Conservation (phyloP, 768 basidiomycete species). For the Rhizopogon sp. region DNA sequence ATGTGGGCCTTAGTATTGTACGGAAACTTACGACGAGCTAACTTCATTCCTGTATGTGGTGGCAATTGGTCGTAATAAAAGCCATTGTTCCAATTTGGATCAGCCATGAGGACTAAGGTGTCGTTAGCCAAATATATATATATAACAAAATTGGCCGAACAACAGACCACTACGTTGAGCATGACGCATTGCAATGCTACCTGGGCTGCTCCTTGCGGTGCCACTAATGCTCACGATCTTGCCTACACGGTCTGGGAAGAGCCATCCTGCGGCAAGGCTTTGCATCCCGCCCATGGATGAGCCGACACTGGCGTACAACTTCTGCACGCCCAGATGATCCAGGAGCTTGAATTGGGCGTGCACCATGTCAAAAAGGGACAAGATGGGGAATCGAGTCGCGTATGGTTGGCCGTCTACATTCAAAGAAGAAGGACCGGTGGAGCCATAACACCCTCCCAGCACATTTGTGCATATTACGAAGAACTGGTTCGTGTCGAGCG, state of each 20-base stretch:
- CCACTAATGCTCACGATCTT: constrained; percentile 94
- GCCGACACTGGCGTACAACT: constrained; percentile 90
- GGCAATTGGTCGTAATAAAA: constrained; percentile 97
- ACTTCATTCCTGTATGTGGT: constrained; percentile 97
- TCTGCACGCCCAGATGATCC: constrained; percentile 78
- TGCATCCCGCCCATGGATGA: constrained; percentile 99
- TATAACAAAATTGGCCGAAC: background rate
- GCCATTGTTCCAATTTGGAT: constrained; percentile 98
- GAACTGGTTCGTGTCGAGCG: constrained; percentile 89
- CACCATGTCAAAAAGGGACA: constrained; percentile 97
- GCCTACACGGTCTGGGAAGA: constrained; percentile 82
- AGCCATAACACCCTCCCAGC: constrained; percentile 95
- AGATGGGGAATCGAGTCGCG: constrained; percentile 86
- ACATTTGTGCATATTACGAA: constrained; percentile 96
- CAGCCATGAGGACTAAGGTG: constrained; percentile 88
- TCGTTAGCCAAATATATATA: constrained; percentile 1
- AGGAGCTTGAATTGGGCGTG: constrained; percentile 85
- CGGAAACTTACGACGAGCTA: constrained; percentile 77
- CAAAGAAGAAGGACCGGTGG: constrained; percentile 87
- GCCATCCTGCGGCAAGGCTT: constrained; percentile 92
- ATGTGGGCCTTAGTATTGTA: constrained; percentile 6
- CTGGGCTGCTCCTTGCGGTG: constrained; percentile 86
- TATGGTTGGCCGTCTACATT: constrained; percentile 69
- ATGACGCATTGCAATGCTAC: constrained; percentile 92
- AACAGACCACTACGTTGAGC: constrained; percentile 90